Evolutionary conservation across 257 asterid species (phyloP).

Genomic region (Nemophila menziesii): DNA sequence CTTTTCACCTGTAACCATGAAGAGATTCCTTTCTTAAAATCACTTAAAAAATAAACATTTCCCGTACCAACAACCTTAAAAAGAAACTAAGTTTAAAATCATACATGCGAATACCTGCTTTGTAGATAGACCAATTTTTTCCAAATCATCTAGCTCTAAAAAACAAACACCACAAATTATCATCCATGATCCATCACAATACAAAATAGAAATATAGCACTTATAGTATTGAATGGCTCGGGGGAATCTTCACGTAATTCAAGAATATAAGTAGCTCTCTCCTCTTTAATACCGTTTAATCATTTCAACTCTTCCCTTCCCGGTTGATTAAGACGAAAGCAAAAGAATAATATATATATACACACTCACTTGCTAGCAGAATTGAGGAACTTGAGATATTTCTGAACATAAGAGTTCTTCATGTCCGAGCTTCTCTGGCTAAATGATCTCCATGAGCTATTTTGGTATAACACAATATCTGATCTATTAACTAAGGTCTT

Average conservation of each 20-base stretch:
- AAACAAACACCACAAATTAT: too few relatives aligned
- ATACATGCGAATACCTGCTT: slow-evolving; percentile 88
- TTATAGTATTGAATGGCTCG: slow-evolving; percentile 68
- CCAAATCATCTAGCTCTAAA: slow-evolving; percentile 69
- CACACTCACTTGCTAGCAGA: slow-evolving; percentile 67
- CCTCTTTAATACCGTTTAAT: slow-evolving; percentile 85
- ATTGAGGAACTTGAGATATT: slow-evolving; percentile 51
- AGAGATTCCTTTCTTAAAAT: too few relatives aligned
- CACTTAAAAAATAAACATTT: too few relatives aligned
- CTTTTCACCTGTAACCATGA: slow-evolving; percentile 40
- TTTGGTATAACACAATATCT: too few relatives aligned
- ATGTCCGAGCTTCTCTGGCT: slow-evolving; percentile 40
- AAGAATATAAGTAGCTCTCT: slow-evolving; percentile 63
- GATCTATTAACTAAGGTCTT: too few relatives aligned
- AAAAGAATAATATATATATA: neutral
- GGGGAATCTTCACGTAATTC: slow-evolving; percentile 66
- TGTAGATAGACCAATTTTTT: slow-evolving; percentile 63
- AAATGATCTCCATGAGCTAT: slow-evolving; percentile 42
- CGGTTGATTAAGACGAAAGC: slow-evolving; percentile 24
- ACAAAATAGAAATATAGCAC: slow-evolving; percentile 14
- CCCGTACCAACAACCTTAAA: too few relatives aligned
- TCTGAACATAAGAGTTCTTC: slow-evolving; percentile 59
- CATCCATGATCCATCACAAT: too few relatives aligned
- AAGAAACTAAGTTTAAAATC: too few relatives aligned
- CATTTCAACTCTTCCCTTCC: slow-evolving; percentile 65